Conservation (phyloP, 768 basidiomycete species). For the Lentinula aciculospora region DNA sequence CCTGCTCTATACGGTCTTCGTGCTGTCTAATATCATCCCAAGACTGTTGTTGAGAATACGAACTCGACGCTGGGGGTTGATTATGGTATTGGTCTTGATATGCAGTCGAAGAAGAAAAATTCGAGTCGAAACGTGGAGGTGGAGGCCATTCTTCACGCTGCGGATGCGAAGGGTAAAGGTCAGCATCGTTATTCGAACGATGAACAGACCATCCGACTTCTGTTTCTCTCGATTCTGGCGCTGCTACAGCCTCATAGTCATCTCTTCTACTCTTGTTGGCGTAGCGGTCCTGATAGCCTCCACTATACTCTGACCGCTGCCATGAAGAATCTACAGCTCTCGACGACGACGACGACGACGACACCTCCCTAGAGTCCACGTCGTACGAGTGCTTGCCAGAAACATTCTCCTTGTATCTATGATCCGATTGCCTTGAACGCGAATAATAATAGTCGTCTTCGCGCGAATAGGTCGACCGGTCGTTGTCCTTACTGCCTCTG, state of each 20-base stretch:
- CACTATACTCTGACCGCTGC: slow-evolving; percentile 41
- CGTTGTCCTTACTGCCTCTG: slow-evolving; percentile 47
- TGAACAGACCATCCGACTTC: slow-evolving; percentile 34
- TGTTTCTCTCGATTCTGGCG: slow-evolving; percentile 32
- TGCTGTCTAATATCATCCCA: slow-evolving; percentile 29
- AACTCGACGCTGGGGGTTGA: slow-evolving; percentile 29
- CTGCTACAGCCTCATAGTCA: slow-evolving; percentile 31
- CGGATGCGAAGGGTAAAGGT: slow-evolving; percentile 25
- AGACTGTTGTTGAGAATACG: slow-evolving; percentile 34
- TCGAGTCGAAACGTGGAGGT: slow-evolving; percentile 39
- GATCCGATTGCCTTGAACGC: slow-evolving; percentile 43
- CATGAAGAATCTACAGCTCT: slow-evolving; percentile 44
- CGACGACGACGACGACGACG: slow-evolving; percentile 48
- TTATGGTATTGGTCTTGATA: slow-evolving; percentile 44
- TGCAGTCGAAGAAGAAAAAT: slow-evolving; percentile 34
- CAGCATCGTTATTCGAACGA: slow-evolving; percentile 29
- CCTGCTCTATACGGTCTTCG: slow-evolving; percentile 14
- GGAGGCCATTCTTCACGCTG: slow-evolving; percentile 43
- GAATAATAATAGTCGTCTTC: slow-evolving; percentile 48
- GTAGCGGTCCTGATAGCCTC: slow-evolving; percentile 43
- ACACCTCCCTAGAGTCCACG: slow-evolving; percentile 39
- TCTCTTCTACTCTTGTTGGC: slow-evolving; percentile 41
- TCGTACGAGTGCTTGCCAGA: slow-evolving; percentile 38
- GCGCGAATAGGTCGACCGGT: slow-evolving; percentile 47
- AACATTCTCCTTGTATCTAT: slow-evolving; percentile 34